phyloP scores from a whole-genome alignment of 2,329 filamentous ascomycete genomes.

The Clonostachys sp. region DNA sequence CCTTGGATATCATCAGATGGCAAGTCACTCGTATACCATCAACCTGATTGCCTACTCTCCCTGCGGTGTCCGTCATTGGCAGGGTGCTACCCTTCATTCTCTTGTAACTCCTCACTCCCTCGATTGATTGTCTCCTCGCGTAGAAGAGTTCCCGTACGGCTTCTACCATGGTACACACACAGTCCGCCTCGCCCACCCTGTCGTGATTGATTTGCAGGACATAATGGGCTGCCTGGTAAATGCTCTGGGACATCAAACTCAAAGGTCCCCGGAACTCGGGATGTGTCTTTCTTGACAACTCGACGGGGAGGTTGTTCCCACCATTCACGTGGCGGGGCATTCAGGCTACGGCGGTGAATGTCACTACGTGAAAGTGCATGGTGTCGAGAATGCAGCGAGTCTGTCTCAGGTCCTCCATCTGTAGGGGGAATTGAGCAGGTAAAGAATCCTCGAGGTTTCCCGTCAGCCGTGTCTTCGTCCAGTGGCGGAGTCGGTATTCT shows the following conservation, averaged over 20 bases:
- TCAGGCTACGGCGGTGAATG: slow-evolving; percentile 10
- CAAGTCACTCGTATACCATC: too few relatives aligned
- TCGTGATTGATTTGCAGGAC: slow-evolving; percentile 41
- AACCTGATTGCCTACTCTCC: too few relatives aligned
- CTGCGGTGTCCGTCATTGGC: background rate
- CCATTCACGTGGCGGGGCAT: slow-evolving; percentile 23
- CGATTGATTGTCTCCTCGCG: slow-evolving; percentile 8
- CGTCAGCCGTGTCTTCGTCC: slow-evolving; percentile 27
- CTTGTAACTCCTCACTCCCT: slow-evolving; percentile 9
- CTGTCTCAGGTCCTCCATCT: slow-evolving; percentile 1
- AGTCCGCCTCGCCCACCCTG: slow-evolving; percentile 37
- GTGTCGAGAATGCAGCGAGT: slow-evolving; percentile 5
- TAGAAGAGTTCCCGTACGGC: background rate
- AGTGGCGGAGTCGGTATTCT: slow-evolving; percentile 41
- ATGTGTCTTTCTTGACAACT: slow-evolving; percentile 9
- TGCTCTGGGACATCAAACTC: slow-evolving; percentile 47
- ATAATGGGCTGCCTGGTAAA: slow-evolving; percentile 44
- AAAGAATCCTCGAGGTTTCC: slow-evolving; percentile 35
- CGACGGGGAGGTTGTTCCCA: slow-evolving; percentile 23
- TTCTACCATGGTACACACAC: slow-evolving; percentile 42
- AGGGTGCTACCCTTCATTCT: slow-evolving; percentile 9
- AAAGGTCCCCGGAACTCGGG: slow-evolving; percentile 20
- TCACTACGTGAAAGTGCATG: slow-evolving; percentile 4
- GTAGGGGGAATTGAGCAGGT: slow-evolving; percentile 27
- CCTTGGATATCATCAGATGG: too few relatives aligned